Conservation (phyloP, 1,284 basidiomycete species). For the Puccinia horiana region DNA sequence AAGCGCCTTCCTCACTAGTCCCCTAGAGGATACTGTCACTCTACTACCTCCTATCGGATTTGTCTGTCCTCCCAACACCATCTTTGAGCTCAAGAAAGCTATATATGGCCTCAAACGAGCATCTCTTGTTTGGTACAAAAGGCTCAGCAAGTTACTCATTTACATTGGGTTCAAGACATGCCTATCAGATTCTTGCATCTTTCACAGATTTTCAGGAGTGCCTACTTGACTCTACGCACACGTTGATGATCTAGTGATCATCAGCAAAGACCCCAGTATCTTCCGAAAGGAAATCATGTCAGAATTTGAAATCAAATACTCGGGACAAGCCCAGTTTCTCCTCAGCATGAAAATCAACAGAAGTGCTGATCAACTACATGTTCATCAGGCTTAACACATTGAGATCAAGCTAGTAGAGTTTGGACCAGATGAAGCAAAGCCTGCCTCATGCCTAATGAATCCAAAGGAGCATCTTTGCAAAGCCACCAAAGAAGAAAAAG, state of each 20-base stretch:
- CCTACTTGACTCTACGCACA: background rate
- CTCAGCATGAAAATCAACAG: background rate
- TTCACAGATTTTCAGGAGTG: background rate
- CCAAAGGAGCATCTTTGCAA: background rate
- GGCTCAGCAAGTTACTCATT: background rate
- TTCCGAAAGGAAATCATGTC: background rate
- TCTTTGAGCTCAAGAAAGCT: slow-evolving; percentile 4
- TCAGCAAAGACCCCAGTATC: background rate
- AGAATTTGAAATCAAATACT: slow-evolving; percentile 1
- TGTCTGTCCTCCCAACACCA: background rate
- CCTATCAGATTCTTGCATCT: background rate
- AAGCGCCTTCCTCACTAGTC: slow-evolving; percentile 47
- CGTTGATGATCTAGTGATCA: background rate
- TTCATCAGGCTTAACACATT: background rate
- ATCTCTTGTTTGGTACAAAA: background rate
- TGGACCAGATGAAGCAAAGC: background rate
- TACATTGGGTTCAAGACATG: background rate
- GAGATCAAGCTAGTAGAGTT: background rate
- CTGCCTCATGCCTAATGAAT: background rate
- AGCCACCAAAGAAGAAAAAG: background rate
- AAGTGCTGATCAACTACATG: too few relatives aligned
- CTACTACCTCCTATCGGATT: background rate
- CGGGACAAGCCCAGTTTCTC: background rate
- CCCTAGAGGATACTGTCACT: slow-evolving; percentile 3
- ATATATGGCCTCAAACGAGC: slow-evolving; percentile 3